These are phyloP conservation scores for Limtongozyma cylindracea DNA, from an alignment of 805 yeast species.

Conservation along the genomic window DNA sequence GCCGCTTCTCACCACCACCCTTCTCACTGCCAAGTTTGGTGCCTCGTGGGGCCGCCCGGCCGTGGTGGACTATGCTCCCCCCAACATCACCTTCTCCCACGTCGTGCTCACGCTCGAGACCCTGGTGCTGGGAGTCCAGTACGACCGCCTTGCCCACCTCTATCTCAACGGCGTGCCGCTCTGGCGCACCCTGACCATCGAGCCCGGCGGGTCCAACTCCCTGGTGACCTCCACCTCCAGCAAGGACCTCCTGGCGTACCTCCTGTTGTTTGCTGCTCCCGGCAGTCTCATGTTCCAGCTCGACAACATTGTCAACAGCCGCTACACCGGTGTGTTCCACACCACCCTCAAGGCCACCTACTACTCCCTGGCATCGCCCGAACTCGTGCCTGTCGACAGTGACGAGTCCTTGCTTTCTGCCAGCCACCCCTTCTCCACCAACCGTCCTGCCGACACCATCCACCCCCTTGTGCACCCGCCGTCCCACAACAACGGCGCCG, in stretches of 20 bases:
- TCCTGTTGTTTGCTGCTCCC: slow-evolving; percentile 18
- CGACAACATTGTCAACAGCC: slow-evolving; percentile 27
- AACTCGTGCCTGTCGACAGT: too few relatives aligned
- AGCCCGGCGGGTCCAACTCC: slow-evolving; percentile 20
- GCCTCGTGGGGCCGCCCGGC: slow-evolving; percentile 41
- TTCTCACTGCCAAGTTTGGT: too few relatives aligned
- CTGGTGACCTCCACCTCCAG: slow-evolving; percentile 18
- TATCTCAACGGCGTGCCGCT: slow-evolving; percentile 36
- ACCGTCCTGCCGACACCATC: slow-evolving; percentile 11
- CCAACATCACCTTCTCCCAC: slow-evolving; percentile 12
- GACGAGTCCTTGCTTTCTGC: too few relatives aligned
- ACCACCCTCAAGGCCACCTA: slow-evolving; percentile 24
- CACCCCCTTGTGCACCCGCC: slow-evolving; percentile 9
- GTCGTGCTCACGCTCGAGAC: slow-evolving; percentile 6
- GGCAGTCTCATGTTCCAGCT: slow-evolving; percentile 20
- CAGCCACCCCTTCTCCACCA: too few relatives aligned
- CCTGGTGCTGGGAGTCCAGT: slow-evolving; percentile 18
- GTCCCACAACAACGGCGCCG: slow-evolving; percentile 1
- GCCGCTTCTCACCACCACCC: too few relatives aligned
- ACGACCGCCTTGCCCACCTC: slow-evolving; percentile 36
- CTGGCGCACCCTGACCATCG: slow-evolving; percentile 56
- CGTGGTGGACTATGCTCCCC: slow-evolving; percentile 13
- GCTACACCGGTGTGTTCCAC: slow-evolving; percentile 35
- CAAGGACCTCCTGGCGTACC: slow-evolving; percentile 41
- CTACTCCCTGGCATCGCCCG: too few relatives aligned